Percentiles rank a stretch among this genome's conserved stretches.
Conservation (phyloP, 2,329 filamentous ascomycete genomes). For the Fusarium sororula region DNA sequence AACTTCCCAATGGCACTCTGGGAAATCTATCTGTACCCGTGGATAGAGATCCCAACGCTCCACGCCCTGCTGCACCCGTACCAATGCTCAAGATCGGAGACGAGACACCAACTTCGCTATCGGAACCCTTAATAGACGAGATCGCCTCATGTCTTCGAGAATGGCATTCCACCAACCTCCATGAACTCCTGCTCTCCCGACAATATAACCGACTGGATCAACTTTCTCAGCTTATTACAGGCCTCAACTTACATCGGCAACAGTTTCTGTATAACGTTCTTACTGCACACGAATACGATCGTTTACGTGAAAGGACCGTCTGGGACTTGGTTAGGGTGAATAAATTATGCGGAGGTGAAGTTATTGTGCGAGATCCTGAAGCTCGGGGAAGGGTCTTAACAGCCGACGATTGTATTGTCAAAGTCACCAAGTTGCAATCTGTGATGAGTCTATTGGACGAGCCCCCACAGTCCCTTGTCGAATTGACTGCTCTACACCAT, state of each 20-base stretch:
- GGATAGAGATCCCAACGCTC: slow-evolving; percentile 70
- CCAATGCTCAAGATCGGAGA: slow-evolving; percentile 98
- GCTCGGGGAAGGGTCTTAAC: slow-evolving; percentile 87
- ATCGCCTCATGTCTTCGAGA: slow-evolving; percentile 96
- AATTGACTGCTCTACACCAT: slow-evolving; percentile 80
- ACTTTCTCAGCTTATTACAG: slow-evolving; percentile 80
- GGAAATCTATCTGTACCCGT: slow-evolving; percentile 58
- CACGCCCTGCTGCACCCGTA: slow-evolving; percentile 88
- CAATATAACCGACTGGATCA: slow-evolving; percentile 84
- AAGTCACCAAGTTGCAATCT: slow-evolving; percentile 90
- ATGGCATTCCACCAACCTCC: slow-evolving; percentile 98
- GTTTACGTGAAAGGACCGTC: slow-evolving; percentile 85
- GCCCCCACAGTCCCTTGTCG: slow-evolving; percentile 73
- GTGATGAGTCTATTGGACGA: slow-evolving; percentile 94
- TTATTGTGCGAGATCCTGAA: slow-evolving; percentile 90
- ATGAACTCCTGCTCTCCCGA: slow-evolving; percentile 85
- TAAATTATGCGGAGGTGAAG: slow-evolving; percentile 90
- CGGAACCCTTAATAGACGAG: slow-evolving; percentile 94
- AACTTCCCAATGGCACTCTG: slow-evolving; percentile 52
- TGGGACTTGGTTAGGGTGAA: slow-evolving; percentile 96
- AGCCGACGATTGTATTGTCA: slow-evolving; percentile 90
- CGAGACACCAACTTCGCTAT: slow-evolving; percentile 88
- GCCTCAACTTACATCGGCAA: slow-evolving; percentile 84
- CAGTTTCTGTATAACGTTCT: slow-evolving; percentile 95
- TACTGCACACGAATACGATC: slow-evolving; percentile 83